Conservation (phyloP, 2,329 filamentous ascomycete genomes). For the Cadophora sp. region DNA sequence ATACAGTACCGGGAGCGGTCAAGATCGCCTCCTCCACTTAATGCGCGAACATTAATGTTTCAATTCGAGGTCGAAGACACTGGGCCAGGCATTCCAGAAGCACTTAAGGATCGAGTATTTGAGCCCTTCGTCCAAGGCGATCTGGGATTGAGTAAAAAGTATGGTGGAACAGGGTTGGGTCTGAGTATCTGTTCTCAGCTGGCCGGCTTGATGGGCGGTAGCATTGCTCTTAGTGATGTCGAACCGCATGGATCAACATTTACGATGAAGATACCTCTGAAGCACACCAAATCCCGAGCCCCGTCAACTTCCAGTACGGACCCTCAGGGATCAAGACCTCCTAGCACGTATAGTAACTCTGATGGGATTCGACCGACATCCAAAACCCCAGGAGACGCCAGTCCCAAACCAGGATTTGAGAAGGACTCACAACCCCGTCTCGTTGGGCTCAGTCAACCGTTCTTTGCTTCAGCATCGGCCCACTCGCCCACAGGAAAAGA, state of each 20-base stretch:
- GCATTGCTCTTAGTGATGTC: conserved; percentile 73
- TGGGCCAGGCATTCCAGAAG: conserved; percentile 81
- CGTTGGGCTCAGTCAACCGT: conserved; percentile 83
- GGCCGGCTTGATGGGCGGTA: conserved; percentile 82
- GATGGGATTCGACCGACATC: conserved; percentile 22
- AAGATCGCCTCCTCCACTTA: conserved; percentile 64
- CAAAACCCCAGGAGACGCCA: conserved; percentile 27
- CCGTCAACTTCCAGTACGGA: conserved; percentile 39
- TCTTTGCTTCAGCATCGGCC: conserved; percentile 59
- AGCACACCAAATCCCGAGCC: conserved; percentile 69
- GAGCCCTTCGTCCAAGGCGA: conserved; percentile 97
- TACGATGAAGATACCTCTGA: conserved; percentile 81
- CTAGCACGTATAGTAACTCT: conserved; percentile 40
- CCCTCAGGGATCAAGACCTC: conserved; percentile 43
- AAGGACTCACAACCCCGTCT: conserved; percentile 77
- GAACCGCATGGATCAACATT: conserved; percentile 81
- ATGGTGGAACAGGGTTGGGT: conserved; percentile 86
- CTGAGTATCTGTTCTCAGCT: conserved; percentile 90
- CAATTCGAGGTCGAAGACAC: conserved; percentile 91
- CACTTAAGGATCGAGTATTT: conserved; percentile 84
- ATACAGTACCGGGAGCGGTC: conserved; percentile 59
- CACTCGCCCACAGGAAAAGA: conserved; percentile 28
- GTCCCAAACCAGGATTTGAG: conserved; percentile 51
- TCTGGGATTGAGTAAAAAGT: conserved; percentile 86
- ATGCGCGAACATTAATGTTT: conserved; percentile 73